Percentiles rank a stretch among this genome's conserved stretches.
Conservation (phyloP, 2,329 filamentous ascomycete genomes). For the Paramyrothecium roridum region DNA sequence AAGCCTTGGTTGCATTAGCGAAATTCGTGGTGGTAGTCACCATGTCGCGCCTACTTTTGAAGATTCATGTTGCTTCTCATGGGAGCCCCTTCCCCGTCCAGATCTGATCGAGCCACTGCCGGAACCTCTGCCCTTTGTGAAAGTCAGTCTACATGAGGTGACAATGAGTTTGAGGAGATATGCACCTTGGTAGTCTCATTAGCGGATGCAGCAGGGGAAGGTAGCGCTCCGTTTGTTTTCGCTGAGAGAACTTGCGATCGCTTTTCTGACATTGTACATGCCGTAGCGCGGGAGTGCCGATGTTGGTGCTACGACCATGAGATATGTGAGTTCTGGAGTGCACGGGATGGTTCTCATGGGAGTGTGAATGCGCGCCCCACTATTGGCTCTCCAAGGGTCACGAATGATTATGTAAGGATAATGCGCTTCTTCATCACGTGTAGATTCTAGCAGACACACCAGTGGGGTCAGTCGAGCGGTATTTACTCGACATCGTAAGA, state of each 20-base stretch:
- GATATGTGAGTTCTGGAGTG: conserved; percentile 3
- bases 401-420: not conserved
- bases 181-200: conserved; percentile 23
- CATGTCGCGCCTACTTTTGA: conserved; percentile 18
- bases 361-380: not conserved
- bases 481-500: too few species aligned
- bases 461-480: too few species aligned
- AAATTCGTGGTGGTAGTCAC: not conserved
- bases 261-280: conserved; percentile 33
- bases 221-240: conserved; percentile 27
- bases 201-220: conserved; percentile 14
- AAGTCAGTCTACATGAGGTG: too few species aligned
- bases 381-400: not conserved
- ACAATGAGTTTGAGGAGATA: not conserved
- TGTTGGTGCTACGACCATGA: conserved; percentile 13
- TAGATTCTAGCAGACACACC: too few species aligned
- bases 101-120: conserved; percentile 18
- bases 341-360: conserved; percentile 2
- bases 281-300: conserved; percentile 14
- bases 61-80: conserved; percentile 21
- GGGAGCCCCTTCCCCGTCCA: conserved; percentile 4
- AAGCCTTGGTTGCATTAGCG: conserved; percentile 16
- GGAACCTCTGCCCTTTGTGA: conserved; percentile 16
- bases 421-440: not conserved
- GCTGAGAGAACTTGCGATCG: conserved; percentile 32